Conservation (phyloP, 2,329 filamentous ascomycete genomes). For the Neonectria faginata region DNA sequence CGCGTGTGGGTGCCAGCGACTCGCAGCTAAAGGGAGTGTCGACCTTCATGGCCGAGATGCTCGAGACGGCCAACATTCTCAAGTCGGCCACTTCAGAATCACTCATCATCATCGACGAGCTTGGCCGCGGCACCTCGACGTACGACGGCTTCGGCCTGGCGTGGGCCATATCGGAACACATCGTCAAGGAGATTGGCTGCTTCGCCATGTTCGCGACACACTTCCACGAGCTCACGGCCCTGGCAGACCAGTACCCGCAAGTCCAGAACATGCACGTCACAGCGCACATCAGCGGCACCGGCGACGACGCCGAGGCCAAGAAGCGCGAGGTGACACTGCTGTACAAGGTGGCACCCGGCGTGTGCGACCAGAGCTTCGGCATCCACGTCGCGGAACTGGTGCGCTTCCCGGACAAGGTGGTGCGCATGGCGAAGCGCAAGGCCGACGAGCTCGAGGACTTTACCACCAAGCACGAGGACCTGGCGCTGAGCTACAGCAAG, state of each 20-base stretch:
- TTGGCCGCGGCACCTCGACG: slow-evolving; percentile 95
- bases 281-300: slow-evolving; percentile 80
- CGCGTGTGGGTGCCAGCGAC: slow-evolving; percentile 94
- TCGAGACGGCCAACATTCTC: slow-evolving; percentile 97
- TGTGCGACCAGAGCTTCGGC: slow-evolving; percentile 97
- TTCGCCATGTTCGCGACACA: slow-evolving; percentile 97
- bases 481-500: slow-evolving; percentile 74
- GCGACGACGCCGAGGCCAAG: slow-evolving; percentile 53
- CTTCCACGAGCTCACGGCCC: slow-evolving; percentile 95
- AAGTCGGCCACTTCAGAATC: slow-evolving; percentile 96
- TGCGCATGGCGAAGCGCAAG: slow-evolving; percentile 99
- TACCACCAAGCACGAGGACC: slow-evolving; percentile 77
- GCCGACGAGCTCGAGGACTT: slow-evolving; percentile 99
- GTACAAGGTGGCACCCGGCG: slow-evolving; percentile 95
- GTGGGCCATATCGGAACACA: slow-evolving; percentile 98
- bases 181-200: slow-evolving; percentile 93
- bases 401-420: slow-evolving; percentile 94
- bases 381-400: slow-evolving; percentile 98
- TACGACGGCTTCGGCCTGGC: slow-evolving; percentile 99
- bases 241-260: slow-evolving; percentile 86
- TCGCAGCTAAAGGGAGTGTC: slow-evolving; percentile 97
- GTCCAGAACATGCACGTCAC: slow-evolving; percentile 96
- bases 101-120: slow-evolving; percentile 97
- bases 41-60: slow-evolving; percentile 99
- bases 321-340: slow-evolving; percentile 92